Evolutionary conservation across 371 early-diverging fungal genomes (phyloP).

Genomic region (Mortierella sp.): DNA sequence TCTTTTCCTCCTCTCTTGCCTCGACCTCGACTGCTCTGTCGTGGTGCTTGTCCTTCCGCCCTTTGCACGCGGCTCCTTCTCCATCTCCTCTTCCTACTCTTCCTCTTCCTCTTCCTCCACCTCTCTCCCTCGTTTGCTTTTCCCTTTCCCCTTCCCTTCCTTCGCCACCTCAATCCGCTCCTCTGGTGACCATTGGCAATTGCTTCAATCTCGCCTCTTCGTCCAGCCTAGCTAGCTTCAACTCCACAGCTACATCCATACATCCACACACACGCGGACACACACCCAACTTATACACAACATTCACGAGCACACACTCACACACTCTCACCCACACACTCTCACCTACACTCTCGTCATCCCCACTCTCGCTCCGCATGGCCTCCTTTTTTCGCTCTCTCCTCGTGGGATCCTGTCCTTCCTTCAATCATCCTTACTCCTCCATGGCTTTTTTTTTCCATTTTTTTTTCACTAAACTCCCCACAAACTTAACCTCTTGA

Average conservation of each 20-base stretch:
- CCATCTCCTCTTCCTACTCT: not conserved
- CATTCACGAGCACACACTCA: too few relatives aligned
- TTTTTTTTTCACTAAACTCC: too few relatives aligned
- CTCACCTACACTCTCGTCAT: too few relatives aligned
- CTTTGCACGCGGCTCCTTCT: not conserved
- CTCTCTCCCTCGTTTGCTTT: not conserved
- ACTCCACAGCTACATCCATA: not conserved
- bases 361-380: too few relatives aligned
- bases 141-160: not conserved
- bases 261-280: not conserved
- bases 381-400: too few relatives aligned
- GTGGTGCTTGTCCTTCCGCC: not conserved
- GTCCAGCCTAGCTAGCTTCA: not conserved
- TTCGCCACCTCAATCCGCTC: not conserved
- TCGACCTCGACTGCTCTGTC: slow-evolving; percentile 4
- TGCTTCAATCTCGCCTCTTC: not conserved
- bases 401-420: too few relatives aligned
- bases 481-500: too few relatives aligned
- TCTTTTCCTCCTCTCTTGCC: not conserved
- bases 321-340: too few relatives aligned
- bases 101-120: not conserved
- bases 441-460: too few relatives aligned
- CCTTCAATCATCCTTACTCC: too few relatives aligned
- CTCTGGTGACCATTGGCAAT: not conserved
- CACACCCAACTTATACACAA: too few relatives aligned